Base-by-base conservation (phyloP, 2,329 filamentous ascomycete genomes). In the Aspergillus flavus region DNA sequence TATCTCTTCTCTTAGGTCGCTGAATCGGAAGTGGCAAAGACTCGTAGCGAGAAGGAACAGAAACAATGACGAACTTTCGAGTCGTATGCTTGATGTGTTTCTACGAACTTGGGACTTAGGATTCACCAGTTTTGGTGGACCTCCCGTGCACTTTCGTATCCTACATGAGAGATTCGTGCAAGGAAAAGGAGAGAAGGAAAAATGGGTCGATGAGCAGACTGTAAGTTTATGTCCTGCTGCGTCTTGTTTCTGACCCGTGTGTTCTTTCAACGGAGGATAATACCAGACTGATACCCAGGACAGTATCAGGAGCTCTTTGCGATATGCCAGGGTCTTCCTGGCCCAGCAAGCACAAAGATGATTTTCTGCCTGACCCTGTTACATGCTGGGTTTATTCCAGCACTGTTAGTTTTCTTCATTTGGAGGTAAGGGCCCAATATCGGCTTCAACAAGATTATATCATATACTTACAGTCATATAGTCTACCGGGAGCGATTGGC, bases 231-330 rank as follows among this genome's bases (percentile, higher is more conserved):
- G 16, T 41, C 36, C 36, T 9, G 16, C 9, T 19, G 16, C 16
- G 16, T 41, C 7, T 19, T 3, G 19, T 9, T 12, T 6, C 34
- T 14, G 14, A 6, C 34, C 14, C 14, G 34, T 6, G 12, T 4
- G 34, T 14, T 6, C 14, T 3, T 14, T 16, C 12, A 16, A 16
- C 34, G 2, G 6, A 36, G 34, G 2, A 36, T 36, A 36, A 5
- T 6, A 60, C 41, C 26, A n/a, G 28, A 32, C 12, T 55, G 39
- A 45, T n/a, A 28, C 7, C 11, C 7, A 39, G n/a, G 0, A 45
- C 57, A 90, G 87, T 92, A 89, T 75, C 87, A 91, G 73, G 90
- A 92, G 70, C 82, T 92, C 0, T 92, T 93, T 74, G 88, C 87
- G 30, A 78, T 92, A 53, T 86, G 84, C 21, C 89, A 92, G 76